Evolutionary conservation across 2,329 filamentous ascomycete genomes (phyloP).

Genomic region (Sporothrix variecibatus): DNA sequence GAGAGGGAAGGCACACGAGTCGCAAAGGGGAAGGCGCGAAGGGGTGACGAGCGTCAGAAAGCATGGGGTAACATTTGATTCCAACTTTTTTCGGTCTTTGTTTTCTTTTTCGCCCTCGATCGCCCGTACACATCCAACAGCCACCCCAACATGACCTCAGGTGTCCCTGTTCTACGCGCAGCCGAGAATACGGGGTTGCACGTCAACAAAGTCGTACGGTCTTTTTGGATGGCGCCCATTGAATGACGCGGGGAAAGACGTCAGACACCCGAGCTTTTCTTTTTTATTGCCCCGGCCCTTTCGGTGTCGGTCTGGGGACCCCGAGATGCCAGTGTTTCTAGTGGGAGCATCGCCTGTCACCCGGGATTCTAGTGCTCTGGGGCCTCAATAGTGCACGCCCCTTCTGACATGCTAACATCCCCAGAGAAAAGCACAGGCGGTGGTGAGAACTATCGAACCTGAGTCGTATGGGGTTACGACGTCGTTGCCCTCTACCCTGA

Average conservation of each 20-base stretch:
- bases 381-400: neutral
- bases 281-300: neutral
- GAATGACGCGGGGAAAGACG: neutral
- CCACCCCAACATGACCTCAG: constrained; percentile 6
- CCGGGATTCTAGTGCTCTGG: neutral
- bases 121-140: neutral
- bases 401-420: neutral
- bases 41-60: neutral
- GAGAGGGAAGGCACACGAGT: neutral
- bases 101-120: neutral
- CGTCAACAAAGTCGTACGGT: neutral
- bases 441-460: neutral
- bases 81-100: neutral
- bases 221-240: neutral
- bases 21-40: neutral
- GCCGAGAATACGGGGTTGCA: neutral
- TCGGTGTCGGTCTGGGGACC: constrained; percentile 25
- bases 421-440: neutral
- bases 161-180: neutral
- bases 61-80: neutral
- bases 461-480: neutral
- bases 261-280: constrained; percentile 6
- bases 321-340: constrained; percentile 11
- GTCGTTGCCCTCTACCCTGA: neutral
- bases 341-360: neutral